A percentile compares a stretch with the other conserved stretches of the same genome.
These are phyloP conservation scores for Zasmidium citrigriseum DNA, from an alignment of 2,329 filamentous ascomycete genomes.

Conservation along the genomic window DNA sequence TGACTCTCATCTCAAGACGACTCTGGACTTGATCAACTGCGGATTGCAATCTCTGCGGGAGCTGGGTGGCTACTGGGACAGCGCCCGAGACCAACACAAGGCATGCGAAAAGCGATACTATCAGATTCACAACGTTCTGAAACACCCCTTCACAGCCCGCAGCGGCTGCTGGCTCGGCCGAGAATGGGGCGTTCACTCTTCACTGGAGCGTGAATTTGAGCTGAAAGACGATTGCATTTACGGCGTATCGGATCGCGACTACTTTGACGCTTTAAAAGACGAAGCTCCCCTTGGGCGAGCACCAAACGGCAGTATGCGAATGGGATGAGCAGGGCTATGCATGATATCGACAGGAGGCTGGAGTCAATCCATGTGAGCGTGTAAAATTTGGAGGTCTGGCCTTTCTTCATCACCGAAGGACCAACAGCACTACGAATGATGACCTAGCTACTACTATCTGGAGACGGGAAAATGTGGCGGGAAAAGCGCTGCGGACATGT, in stretches of 20 bases:
- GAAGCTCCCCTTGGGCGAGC: constrained; percentile 10
- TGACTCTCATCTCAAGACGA: constrained; percentile 52
- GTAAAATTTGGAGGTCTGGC: no score
- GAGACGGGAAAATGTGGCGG: not conserved
- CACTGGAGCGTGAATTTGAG: constrained; percentile 32
- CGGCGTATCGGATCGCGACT: constrained; percentile 28
- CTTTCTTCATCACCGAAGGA: no score
- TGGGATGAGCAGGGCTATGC: constrained; percentile 3
- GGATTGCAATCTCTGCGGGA: constrained; percentile 58
- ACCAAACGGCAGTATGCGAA: constrained; percentile 9
- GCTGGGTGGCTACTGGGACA: constrained; percentile 61
- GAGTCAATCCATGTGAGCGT: no score
- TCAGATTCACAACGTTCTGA: constrained; percentile 43
- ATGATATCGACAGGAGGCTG: constrained; percentile 25
- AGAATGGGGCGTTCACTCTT: constrained; percentile 35
- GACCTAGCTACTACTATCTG: not conserved
- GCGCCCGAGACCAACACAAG: constrained; percentile 53
- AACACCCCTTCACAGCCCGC: constrained; percentile 38
- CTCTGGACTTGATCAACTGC: constrained; percentile 56
- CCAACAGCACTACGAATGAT: constrained; percentile 18
- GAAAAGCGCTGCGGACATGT: not conserved
- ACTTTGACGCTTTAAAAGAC: constrained; percentile 29
- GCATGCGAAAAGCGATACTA: constrained; percentile 51
- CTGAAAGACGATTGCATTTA: constrained; percentile 38
- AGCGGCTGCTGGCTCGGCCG: constrained; percentile 37